Percentiles rank a stretch among this genome's conserved stretches.
Conservation (phyloP, 169 alveolate species). For the Plasmodium sp. region DNA sequence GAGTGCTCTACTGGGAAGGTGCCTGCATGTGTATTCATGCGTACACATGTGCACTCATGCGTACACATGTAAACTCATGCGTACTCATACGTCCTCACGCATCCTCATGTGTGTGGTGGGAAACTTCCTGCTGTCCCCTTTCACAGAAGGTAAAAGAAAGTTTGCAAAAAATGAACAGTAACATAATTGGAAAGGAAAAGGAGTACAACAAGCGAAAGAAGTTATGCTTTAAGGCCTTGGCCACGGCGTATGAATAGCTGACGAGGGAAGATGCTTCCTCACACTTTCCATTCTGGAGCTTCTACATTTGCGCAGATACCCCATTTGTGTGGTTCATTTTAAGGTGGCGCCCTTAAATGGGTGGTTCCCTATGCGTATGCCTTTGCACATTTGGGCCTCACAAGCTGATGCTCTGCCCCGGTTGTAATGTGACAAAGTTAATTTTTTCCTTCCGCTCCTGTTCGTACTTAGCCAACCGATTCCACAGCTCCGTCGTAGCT, state of each 20-base stretch:
- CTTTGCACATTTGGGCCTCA: not conserved
- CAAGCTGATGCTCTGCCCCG: slow-evolving; percentile 44
- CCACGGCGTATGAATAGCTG: slow-evolving; percentile 67
- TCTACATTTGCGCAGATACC: not conserved
- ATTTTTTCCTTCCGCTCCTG: slow-evolving; percentile 49
- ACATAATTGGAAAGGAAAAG: slow-evolving; percentile 52
- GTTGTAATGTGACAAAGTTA: slow-evolving; percentile 60
- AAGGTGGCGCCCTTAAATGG: not conserved
- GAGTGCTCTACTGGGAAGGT: not conserved
- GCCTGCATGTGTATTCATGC: not conserved
- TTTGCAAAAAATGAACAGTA: slow-evolving; percentile 57
- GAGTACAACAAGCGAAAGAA: slow-evolving; percentile 71
- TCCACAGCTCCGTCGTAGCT: slow-evolving; percentile 42
- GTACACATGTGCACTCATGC: too few relatives aligned
- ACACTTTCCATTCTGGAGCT: not conserved
- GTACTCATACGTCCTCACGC: too few relatives aligned
- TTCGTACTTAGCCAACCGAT: slow-evolving; percentile 22
- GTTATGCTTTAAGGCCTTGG: slow-evolving; percentile 68
- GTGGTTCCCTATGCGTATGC: not conserved
- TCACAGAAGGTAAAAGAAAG: slow-evolving; percentile 52
- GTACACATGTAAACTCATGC: too few relatives aligned
- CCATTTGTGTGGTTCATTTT: not conserved
- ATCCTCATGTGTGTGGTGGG: not conserved
- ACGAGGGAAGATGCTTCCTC: not conserved
- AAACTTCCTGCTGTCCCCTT: not conserved